Evolutionary conservation across 441 rosid genomes (phyloP), one percentile per base, ranked within the genome.

Genomic region (Adansonia grandidieri): DNA sequence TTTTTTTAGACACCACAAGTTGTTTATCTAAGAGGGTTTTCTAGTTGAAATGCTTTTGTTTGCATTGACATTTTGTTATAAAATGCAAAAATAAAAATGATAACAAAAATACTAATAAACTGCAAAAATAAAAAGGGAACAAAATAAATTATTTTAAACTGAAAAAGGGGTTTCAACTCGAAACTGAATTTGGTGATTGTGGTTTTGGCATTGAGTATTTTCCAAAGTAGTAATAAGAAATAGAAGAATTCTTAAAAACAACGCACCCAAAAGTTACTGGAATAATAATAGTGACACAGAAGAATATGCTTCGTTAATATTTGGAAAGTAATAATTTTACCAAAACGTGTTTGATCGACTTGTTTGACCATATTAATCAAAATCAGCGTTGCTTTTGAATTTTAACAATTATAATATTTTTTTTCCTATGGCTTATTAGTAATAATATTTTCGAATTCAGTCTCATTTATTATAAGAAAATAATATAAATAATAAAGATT

Each of bases 11-110:
- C 65, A 83, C 89, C 91, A 86, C 87, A 80, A 67, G 60, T 71
- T 78, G 86, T 82, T 85, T 89, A 89, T 89, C 87, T 74, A 58
- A 22, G 17, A 48, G 62, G 37, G 20, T 4, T 71, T 69, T 69
- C 58, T 48, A 61, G 77, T 19, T 40, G 10, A 0, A 9, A 4
- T 37, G 60, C 5, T 15, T 75, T 63, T 75, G 45, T 63, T 48
- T 75, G 62, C 51, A 24, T 75, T 75, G 71, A 51, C 78, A 62
- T 60, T 62, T 57, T 58, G 57, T 14, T 69, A 47, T 20, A 58
- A 44, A 19, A 20, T 54, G 14, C 2, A 5, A 11, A 42, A 32
- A 54, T 3, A 54, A 28, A 28, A 28, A 28, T 28, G 32, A 28
- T 28, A 28, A 28, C n/a, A 9, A 9, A 44, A 2, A 9, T 14